A percentile compares a stretch with the other conserved stretches of the same genome.
phyloP scores from a whole-genome alignment of 164 flowering plant genomes.

The Vitis amurensis region DNA sequence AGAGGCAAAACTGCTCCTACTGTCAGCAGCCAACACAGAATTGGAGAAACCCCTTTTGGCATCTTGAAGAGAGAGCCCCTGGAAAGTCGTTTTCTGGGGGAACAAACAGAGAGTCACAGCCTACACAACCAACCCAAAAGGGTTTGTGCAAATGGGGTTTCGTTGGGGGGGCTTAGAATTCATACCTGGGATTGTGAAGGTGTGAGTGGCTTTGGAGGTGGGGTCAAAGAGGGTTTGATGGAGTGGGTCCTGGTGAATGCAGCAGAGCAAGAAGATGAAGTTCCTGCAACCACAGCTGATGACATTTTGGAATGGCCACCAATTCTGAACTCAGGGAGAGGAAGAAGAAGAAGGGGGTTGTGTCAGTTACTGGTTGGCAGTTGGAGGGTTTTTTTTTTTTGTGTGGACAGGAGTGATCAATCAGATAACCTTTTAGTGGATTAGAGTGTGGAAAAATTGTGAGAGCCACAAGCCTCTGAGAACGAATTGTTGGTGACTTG shows the following conservation, averaged over 20 bases:
- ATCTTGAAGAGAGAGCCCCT: slow-evolving; percentile 64
- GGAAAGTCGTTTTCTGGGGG: slow-evolving; percentile 62
- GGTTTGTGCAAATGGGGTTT: not conserved
- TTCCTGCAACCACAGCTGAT: slow-evolving; percentile 43
- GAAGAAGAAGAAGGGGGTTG: not conserved
- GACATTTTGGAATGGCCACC: slow-evolving; percentile 29
- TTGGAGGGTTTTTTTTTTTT: not conserved
- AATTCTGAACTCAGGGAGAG: not conserved
- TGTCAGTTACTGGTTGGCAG: not conserved
- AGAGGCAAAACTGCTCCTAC: slow-evolving; percentile 11
- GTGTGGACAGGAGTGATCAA: not conserved
- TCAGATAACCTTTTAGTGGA: slow-evolving; percentile 27
- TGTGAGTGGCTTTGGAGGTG: slow-evolving; percentile 15
- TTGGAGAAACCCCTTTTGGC: slow-evolving; percentile 52
- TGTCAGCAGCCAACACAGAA: slow-evolving; percentile 28
- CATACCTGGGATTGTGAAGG: slow-evolving; percentile 37
- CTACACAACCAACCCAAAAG: not conserved
- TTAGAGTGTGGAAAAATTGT: not conserved
- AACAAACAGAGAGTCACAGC: not conserved
- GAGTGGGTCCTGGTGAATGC: slow-evolving; percentile 27
- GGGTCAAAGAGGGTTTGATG: slow-evolving; percentile 13
- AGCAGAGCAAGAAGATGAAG: slow-evolving; percentile 45
- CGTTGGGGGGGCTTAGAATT: not conserved
- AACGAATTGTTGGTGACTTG: not conserved
- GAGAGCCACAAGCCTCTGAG: slow-evolving; percentile 3